Evolutionary conservation across 2,329 filamentous ascomycete genomes (phyloP), one percentile per base, ranked within the genome.

Genomic region (Colletotrichum sublineola): DNA sequence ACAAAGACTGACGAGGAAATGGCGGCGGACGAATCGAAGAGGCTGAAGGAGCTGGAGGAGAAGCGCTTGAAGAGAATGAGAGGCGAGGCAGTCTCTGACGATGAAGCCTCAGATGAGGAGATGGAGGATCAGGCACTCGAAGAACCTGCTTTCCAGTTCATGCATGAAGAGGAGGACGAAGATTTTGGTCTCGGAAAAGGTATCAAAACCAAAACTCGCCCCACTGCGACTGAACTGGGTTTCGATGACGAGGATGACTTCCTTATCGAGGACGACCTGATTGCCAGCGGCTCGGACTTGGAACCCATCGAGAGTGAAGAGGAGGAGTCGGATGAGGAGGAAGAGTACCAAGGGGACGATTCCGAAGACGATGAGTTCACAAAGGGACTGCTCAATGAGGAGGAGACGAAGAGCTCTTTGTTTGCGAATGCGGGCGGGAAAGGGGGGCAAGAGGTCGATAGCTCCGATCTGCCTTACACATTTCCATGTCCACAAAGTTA

Each of bases 211-310:
- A 88, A 73, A 38, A 83, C 84, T 65, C 85, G 86, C 33, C 86
- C 86, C 42, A 90, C 89, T 9, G 88, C 87, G 4, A 86, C 88
- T 14, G 88, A 92, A 70, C 81, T 95, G 24, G 93, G 91, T 7
- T 92, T 97, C 44, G 95, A 97, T 75, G 96, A 98, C 76, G 96
- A 98, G 79, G 96, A 98, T 77, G 94, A 98, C 77, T 98, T 98
- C 77, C 80, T 96, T 36, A 91, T 98, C 74, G 96, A 98, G 71
- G 94, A 96, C 74, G 93, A 97, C 78, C 87, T 98, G 20, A 88
- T 98, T 44, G 95, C 95, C 15, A 95, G 92, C 76, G 93, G 91
- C 48, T 96, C 94, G 7, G 91, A 92, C 50, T 78, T 91, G n/a
- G 89, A 92, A 38, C 83, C 86, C 5, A 82, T 87, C 24, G 86